Evolutionary conservation across 78 protist species (phyloP), one percentile per base, ranked within the genome.

Genomic region (Planoprotostelium fungivorum): DNA sequence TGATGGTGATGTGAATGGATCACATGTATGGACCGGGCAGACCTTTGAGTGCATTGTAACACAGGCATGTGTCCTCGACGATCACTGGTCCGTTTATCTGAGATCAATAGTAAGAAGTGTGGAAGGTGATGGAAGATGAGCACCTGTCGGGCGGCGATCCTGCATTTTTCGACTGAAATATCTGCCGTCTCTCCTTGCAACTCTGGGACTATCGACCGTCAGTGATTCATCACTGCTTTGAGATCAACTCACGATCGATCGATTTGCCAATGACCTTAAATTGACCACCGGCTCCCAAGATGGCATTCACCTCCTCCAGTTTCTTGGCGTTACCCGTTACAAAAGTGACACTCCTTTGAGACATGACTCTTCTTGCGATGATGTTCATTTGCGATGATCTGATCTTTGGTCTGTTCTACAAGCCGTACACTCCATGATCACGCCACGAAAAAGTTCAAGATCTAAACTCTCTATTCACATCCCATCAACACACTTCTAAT

Each of bases 111-210:
- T n/a, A n/a, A n/a, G n/a, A n/a, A n/a, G n/a, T n/a, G n/a, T n/a
- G n/a, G n/a, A n/a, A n/a, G n/a, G n/a, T n/a, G n/a, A n/a, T n/a
- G n/a, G n/a, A n/a, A n/a, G n/a, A n/a, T n/a, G n/a, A n/a, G n/a
- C 25, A 94, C 96, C 87, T 96, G 87, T 86, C 63, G 83, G 36
- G 97, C 98, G 0, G 98, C 98, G 0, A 95, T 73, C 37, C 84
- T 35, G 93, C 96, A 95, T 90, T 96, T 97, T 38, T 96, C 96
- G 28, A 38, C 36, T 84, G 96, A 84, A 1, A 97, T 95, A 34
- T 98, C 98, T n/a, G 87, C 94, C 38, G 99, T 98, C 83, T 96
- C 97, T 31, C 99, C 99, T 87, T 98, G 99, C 39, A 98, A 90
- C 86, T 98, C 99, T 83, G 99, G 99, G 36, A 97, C 98, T 95